Evolutionary conservation across 1,284 basidiomycete species (phyloP).

Genomic region (Malassezia nana): DNA sequence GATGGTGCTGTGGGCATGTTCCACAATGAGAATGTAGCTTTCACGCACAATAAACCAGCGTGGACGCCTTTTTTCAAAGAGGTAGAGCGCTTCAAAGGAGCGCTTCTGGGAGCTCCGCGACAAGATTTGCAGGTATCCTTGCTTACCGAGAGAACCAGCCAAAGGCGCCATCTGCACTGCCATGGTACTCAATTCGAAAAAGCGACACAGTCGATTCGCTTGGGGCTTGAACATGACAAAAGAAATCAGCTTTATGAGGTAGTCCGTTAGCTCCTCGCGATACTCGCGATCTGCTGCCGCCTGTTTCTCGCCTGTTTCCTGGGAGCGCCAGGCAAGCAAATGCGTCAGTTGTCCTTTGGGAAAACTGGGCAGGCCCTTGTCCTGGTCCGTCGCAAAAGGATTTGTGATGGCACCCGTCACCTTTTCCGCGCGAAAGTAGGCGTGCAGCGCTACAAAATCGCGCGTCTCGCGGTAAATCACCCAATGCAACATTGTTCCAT

Average conservation of each 20-base stretch:
- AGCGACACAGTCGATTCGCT: conserved; percentile 81
- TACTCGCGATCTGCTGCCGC: conserved; percentile 50
- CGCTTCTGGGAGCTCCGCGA: conserved; percentile 51
- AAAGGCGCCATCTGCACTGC: conserved; percentile 72
- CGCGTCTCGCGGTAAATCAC: conserved; percentile 87
- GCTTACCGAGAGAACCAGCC: conserved; percentile 69
- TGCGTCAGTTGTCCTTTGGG: conserved; percentile 76
- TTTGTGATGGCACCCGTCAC: conserved; percentile 37
- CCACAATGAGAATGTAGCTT: conserved; percentile 76
- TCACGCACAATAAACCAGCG: conserved; percentile 92
- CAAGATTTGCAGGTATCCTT: conserved; percentile 63
- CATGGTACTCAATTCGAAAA: conserved; percentile 84
- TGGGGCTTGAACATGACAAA: conserved; percentile 88
- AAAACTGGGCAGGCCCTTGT: conserved; percentile 77
- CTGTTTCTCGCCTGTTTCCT: conserved; percentile 50
- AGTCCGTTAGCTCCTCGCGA: conserved; percentile 73
- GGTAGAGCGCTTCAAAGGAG: conserved; percentile 51
- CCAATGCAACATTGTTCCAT: conserved; percentile 80
- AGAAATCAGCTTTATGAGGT: conserved; percentile 70
- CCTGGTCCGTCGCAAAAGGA: conserved; percentile 25
- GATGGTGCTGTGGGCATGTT: conserved; percentile 63
- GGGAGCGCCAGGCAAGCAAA: conserved; percentile 58
- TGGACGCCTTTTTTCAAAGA: conserved; percentile 54
- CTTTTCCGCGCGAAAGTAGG: conserved; percentile 72
- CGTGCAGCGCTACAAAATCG: conserved; percentile 82